These are phyloP conservation scores for Candida vaughaniae DNA, from an alignment of 805 yeast genomes.

Conservation along the genomic window DNA sequence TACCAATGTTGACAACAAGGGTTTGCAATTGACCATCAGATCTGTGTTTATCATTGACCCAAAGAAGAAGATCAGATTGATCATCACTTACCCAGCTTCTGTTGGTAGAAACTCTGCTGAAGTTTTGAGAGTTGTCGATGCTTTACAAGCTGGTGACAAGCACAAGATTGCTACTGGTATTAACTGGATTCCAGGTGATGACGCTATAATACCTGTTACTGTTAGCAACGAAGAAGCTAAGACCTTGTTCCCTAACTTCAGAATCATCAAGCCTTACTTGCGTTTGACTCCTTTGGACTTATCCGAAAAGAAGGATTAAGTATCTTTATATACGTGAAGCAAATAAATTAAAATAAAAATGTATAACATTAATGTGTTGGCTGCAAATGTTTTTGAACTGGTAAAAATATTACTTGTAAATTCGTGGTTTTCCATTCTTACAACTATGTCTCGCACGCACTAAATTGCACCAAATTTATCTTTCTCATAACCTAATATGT, in stretches of 20 bases:
- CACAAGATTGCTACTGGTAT: constrained; percentile 87
- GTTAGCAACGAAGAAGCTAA: constrained; percentile 63
- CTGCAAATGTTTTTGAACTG: too few species aligned
- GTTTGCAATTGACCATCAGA: constrained; percentile 84
- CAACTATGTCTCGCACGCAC: too few species aligned
- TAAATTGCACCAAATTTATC: too few species aligned
- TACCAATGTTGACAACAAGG: constrained; percentile 63
- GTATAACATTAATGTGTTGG: not conserved
- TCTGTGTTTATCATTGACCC: constrained; percentile 93
- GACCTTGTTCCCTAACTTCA: constrained; percentile 81
- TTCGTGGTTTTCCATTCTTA: too few species aligned
- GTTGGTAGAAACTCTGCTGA: constrained; percentile 93
- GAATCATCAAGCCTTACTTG: constrained; percentile 86
- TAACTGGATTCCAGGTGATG: constrained; percentile 87
- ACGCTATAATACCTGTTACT: constrained; percentile 88
- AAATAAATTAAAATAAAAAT: constrained; percentile 4
- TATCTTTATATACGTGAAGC: not conserved
- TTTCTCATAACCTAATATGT: too few species aligned
- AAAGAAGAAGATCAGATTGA: constrained; percentile 79
- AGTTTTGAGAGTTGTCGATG: constrained; percentile 86
- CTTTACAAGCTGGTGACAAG: constrained; percentile 81
- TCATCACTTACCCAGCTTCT: constrained; percentile 88
- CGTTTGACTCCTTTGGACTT: constrained; percentile 55
- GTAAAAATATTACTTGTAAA: too few species aligned
- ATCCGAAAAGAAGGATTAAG: constrained; percentile 2